A percentile compares a stretch with the other conserved stretches of the same genome.
Conservation (phyloP, 345 rosid species). For the Eucalyptus microcorys region DNA sequence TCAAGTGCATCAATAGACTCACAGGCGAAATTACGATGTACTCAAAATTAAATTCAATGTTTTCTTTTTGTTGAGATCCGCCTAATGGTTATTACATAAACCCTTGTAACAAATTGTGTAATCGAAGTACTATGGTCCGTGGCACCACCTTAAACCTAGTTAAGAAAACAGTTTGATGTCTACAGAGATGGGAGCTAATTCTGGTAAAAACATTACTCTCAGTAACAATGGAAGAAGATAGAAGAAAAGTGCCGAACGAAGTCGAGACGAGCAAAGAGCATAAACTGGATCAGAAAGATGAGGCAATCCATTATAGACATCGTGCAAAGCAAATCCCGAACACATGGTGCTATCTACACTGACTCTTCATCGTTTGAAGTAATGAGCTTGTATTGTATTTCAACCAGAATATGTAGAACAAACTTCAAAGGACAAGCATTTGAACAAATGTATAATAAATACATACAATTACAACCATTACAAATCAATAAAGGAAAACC, state of each 20-base stretch:
- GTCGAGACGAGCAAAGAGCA: neutral
- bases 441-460: neutral
- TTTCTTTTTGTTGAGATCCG: neutral
- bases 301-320: neutral
- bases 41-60: too few species aligned
- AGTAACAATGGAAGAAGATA: neutral
- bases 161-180: neutral
- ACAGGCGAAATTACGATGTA: neutral
- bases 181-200: neutral
- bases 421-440: neutral
- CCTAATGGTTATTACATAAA: neutral
- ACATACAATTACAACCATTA: neutral
- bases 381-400: neutral
- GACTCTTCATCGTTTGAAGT: neutral
- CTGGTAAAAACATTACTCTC: neutral
- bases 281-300: neutral
- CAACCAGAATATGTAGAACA: neutral
- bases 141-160: neutral
- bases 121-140: neutral
- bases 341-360: neutral
- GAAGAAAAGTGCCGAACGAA: neutral
- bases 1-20: neutral
- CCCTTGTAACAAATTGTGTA: neutral
- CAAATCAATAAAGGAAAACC: neutral
- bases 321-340: neutral